Percentiles rank a stretch among this genome's conserved stretches.
phyloP scores from a whole-genome alignment of 2,329 filamentous ascomycete genomes.

The Colletotrichum sp. region DNA sequence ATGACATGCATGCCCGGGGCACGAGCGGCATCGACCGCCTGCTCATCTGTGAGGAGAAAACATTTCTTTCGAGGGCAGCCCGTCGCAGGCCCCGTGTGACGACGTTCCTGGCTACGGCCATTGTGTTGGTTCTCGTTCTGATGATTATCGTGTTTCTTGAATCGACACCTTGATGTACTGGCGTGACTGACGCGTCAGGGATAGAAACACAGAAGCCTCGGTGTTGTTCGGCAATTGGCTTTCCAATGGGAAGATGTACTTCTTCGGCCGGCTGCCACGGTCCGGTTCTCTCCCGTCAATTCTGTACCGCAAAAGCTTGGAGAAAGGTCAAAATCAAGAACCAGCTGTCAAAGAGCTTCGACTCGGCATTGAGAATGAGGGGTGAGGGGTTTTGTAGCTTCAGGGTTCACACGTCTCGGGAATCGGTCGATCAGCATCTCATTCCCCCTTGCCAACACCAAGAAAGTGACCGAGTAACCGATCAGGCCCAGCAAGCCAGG shows the following conservation, averaged over 20 bases:
- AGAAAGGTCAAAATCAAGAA: not conserved
- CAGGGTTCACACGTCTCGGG: not conserved
- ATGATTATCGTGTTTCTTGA: not conserved
- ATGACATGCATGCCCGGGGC: slow-evolving; percentile 9
- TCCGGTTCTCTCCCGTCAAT: not conserved
- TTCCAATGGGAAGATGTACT: not conserved
- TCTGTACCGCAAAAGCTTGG: not conserved
- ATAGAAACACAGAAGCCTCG: not conserved
- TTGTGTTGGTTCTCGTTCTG: not conserved
- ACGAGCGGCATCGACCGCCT: not conserved
- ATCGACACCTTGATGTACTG: not conserved
- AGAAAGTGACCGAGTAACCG: not conserved
- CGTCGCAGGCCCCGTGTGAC: not conserved
- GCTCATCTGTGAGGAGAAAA: not conserved
- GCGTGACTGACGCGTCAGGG: not conserved
- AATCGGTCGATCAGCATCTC: not conserved
- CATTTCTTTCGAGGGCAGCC: not conserved
- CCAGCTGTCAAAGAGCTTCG: not conserved
- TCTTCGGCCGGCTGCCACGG: not conserved
- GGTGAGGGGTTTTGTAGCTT: slow-evolving; percentile 19
- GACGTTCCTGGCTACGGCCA: not conserved
- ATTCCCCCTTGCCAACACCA: not conserved
- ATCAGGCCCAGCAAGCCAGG: not conserved
- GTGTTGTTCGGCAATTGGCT: not conserved
- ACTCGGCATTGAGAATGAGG: not conserved